These are phyloP conservation scores for Pichia gijzeniarum DNA, from an alignment of 805 yeast genomes.

Conservation along the genomic window DNA sequence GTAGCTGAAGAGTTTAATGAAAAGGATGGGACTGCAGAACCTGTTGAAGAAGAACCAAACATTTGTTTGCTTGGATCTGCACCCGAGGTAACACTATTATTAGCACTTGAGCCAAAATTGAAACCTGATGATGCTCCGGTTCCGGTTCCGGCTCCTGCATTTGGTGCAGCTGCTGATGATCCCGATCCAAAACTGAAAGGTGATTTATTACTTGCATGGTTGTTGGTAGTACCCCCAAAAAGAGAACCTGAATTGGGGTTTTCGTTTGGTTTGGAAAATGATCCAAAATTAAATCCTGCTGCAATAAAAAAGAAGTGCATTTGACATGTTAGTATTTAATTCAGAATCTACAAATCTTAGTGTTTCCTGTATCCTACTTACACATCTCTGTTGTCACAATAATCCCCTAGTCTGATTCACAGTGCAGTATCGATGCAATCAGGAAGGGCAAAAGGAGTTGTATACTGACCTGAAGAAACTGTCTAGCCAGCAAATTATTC, in stretches of 20 bases:
- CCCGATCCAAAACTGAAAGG: slow-evolving; percentile 4
- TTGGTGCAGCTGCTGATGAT: neutral
- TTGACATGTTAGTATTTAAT: too few species aligned
- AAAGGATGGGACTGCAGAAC: slow-evolving; percentile 2
- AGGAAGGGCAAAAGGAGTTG: too few species aligned
- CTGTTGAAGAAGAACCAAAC: slow-evolving; percentile 5
- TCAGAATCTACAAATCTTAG: too few species aligned
- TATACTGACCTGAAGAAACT: too few species aligned
- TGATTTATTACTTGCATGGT: neutral
- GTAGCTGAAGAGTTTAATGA: neutral
- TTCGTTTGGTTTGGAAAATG: neutral
- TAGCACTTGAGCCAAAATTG: slow-evolving; percentile 1
- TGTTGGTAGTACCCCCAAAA: slow-evolving; percentile 4
- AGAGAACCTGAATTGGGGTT: neutral
- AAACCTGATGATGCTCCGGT: slow-evolving; percentile 5
- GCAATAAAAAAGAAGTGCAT: neutral
- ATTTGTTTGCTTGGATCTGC: slow-evolving; percentile 5
- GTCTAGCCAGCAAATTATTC: too few species aligned
- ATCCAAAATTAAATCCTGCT: slow-evolving; percentile 2
- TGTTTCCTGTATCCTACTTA: too few species aligned
- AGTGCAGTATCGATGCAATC: too few species aligned
- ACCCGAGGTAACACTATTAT: neutral
- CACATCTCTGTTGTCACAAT: too few species aligned
- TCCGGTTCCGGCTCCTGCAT: slow-evolving; percentile 6
- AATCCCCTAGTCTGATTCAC: too few species aligned